Percentiles rank a stretch among this genome's conserved stretches.
phyloP scores from a whole-genome alignment of 2,329 filamentous ascomycete genomes.

The Fusarium bulbicola region DNA sequence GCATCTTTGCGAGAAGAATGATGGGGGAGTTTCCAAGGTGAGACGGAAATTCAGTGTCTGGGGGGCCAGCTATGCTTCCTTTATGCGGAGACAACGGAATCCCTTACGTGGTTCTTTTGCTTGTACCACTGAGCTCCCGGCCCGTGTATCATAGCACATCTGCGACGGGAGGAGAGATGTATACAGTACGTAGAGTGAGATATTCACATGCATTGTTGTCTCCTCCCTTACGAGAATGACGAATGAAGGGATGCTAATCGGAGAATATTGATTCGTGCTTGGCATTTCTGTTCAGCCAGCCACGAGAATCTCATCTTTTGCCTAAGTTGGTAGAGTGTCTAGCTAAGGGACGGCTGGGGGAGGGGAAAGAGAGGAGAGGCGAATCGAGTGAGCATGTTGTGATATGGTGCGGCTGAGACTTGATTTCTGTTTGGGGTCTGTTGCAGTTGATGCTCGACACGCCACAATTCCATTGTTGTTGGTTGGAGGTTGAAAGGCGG shows the following conservation, averaged over 20 bases:
- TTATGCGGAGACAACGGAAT: slow-evolving; percentile 7
- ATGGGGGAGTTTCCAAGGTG: not conserved
- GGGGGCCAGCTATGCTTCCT: slow-evolving; percentile 13
- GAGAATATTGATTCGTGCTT: slow-evolving; percentile 15
- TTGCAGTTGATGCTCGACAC: slow-evolving; percentile 9
- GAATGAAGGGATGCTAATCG: not conserved
- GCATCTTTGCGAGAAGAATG: slow-evolving; percentile 14
- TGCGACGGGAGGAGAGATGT: not conserved
- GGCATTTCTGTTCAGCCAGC: slow-evolving; percentile 20
- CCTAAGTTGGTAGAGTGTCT: not conserved
- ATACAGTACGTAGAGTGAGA: not conserved
- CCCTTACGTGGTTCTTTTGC: not conserved
- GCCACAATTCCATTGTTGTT: slow-evolving; percentile 9
- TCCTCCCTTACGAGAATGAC: not conserved
- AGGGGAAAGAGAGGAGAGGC: not conserved
- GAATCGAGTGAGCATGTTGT: not conserved
- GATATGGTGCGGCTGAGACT: not conserved
- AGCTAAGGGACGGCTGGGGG: not conserved
- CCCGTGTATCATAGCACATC: slow-evolving; percentile 6
- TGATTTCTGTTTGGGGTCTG: not conserved
- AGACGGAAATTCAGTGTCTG: not conserved
- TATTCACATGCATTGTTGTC: not conserved
- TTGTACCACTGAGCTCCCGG: not conserved
- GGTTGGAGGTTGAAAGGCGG: not conserved
- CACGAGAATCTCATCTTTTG: slow-evolving; percentile 4